phyloP scores from a whole-genome alignment of 2,329 filamentous ascomycete species.

The Talaromyces verruculosus region DNA sequence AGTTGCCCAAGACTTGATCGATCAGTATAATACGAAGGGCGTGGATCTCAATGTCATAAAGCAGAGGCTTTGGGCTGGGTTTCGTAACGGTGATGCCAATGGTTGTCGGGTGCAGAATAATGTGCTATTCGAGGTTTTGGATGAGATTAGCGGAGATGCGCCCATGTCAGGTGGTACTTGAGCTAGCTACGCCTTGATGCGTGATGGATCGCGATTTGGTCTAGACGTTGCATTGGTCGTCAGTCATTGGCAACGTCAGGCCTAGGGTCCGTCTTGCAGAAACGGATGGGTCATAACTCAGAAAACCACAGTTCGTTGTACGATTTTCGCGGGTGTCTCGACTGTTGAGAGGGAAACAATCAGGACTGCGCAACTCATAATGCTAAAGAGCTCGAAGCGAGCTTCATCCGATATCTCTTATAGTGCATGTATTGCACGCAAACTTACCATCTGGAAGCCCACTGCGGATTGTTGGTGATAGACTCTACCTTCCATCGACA shows the following conservation, averaged over 20 bases:
- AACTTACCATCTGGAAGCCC: neutral
- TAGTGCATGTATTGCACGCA: neutral
- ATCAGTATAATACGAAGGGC: slow-evolving; percentile 39
- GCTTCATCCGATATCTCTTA: neutral
- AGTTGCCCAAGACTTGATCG: slow-evolving; percentile 40
- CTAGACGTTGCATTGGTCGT: neutral
- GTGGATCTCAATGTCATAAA: slow-evolving; percentile 39
- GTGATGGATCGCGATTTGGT: neutral
- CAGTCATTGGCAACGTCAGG: neutral
- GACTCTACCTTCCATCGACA: neutral
- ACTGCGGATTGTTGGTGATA: neutral
- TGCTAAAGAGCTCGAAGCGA: neutral
- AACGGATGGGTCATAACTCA: neutral
- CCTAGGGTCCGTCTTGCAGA: neutral
- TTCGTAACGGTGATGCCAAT: slow-evolving; percentile 31
- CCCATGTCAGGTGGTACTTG: slow-evolving; percentile 11
- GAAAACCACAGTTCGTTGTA: neutral
- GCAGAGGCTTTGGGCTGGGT: slow-evolving; percentile 36
- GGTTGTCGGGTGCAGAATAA: slow-evolving; percentile 43
- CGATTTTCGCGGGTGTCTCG: neutral
- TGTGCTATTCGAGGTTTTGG: slow-evolving; percentile 44
- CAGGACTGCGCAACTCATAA: neutral
- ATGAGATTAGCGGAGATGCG: slow-evolving; percentile 36
- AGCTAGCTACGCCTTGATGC: neutral
- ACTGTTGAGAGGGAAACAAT: neutral